Evolutionary conservation across 176 grass and related monocot species (phyloP), one percentile per base, ranked within the genome.

Genomic region (Ensete glaucum): DNA sequence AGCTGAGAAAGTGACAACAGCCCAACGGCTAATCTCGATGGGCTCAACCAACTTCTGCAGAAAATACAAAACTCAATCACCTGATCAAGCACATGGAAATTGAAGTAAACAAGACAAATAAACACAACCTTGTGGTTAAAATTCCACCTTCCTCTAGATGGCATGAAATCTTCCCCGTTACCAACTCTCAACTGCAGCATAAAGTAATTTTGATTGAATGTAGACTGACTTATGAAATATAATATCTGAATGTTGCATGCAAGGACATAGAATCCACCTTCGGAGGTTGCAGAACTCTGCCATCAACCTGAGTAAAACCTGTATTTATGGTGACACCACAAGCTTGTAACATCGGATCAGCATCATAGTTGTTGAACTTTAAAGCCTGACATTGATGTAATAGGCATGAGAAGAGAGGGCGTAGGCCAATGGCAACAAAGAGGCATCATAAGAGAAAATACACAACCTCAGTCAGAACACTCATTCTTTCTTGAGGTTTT

Each of bases 1-100:
- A 50, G 94, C 84, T 50, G 94, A 98, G 55, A 98, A 98, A 79
- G 93, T 98, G 2, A 98, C 88, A 8, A 93, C 90, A 7, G 94
- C 94, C 94, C 94, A 98, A 50, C 57, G 73, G 4, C 83, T 82
- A 0, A 98, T 69, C 52, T 10, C 57, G 3, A 73, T 70, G 2
- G 90, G 84, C 68, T 48, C 53, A 67, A 89, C 79, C 8, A 98
- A 84, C 79, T 68, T 93, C 95, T 93, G 82, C 21, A 77, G 68
- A 9, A 85, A 56, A 73, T 55, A 19, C 0, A 75, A 56, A 14
- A 22, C 22, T 23, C 10, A 10, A 63, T 29, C 16, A 5, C 15
- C 34, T 43, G 34, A 4, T 6, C 34, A 43, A 43, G 34, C 34
- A 43, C 34, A 43, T 43, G 3, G 34, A 43, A 6, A 43, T 43